phyloP scores from a whole-genome alignment of 352 stramenopile genomes.

The Sclerospora graminicola region DNA sequence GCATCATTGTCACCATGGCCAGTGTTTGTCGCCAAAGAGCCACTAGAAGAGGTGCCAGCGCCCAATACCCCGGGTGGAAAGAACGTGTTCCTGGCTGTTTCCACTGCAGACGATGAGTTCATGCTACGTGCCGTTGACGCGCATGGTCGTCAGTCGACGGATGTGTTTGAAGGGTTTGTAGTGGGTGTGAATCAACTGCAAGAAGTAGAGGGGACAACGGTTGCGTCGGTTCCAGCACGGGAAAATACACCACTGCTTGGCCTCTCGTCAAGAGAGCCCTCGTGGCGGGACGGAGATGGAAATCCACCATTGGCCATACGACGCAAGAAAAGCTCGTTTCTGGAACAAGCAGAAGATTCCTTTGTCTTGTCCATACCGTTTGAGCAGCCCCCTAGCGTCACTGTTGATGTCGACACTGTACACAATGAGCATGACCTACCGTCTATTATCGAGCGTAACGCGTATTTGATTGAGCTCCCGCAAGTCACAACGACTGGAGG shows the following conservation, averaged over 20 bases:
- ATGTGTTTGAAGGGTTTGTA: conserved; percentile 77
- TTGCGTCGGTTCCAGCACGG: conserved; percentile 14
- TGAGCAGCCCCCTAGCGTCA: conserved; percentile 24
- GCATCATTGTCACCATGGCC: conserved; percentile 58
- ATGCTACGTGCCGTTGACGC: conserved; percentile 56
- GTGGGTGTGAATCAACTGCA: conserved; percentile 71
- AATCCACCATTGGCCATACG: conserved; percentile 28
- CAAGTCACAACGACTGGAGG: conserved; percentile 30
- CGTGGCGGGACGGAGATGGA: conserved; percentile 11
- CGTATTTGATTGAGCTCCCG: conserved; percentile 71
- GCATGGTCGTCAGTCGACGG: conserved; percentile 27
- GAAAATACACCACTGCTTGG: conserved; percentile 55
- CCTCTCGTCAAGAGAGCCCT: conserved; percentile 11
- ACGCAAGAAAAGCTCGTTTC: conserved; percentile 57
- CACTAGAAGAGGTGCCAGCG: conserved; percentile 6
- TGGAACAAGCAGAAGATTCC: conserved; percentile 59
- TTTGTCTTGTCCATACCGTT: conserved; percentile 79
- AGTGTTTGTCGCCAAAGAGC: conserved; percentile 68
- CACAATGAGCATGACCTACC: conserved; percentile 12
- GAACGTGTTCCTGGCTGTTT: conserved; percentile 74
- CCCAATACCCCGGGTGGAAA: conserved; percentile 25
- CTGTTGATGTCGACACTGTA: conserved; percentile 2
- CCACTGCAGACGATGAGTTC: conserved; percentile 62
- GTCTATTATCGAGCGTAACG: conserved; percentile 41
- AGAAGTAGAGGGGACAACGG: conserved; percentile 17